These are phyloP conservation scores for Penicillium sp. DNA, from an alignment of 2,329 filamentous ascomycete species.

Conservation along the genomic window DNA sequence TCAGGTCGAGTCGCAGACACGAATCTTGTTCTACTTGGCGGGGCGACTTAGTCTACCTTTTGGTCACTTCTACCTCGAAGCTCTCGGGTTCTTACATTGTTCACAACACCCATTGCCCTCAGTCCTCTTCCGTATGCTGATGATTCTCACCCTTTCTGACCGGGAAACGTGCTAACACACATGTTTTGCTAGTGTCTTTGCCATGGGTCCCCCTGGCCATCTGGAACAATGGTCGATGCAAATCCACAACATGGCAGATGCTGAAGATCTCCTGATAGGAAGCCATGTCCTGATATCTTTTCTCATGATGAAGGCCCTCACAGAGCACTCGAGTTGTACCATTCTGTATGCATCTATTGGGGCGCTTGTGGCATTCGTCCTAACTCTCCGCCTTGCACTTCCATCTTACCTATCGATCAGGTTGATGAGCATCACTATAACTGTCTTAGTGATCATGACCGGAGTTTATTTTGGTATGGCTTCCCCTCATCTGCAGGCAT, in stretches of 20 bases:
- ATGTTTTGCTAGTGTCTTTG: conserved; percentile 40
- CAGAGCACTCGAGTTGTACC: conserved; percentile 59
- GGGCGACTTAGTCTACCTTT: too few species aligned
- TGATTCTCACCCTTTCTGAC: neutral
- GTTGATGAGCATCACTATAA: conserved; percentile 63
- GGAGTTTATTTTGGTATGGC: conserved; percentile 53
- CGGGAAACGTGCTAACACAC: neutral
- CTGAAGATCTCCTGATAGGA: conserved; percentile 60
- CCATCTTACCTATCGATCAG: conserved; percentile 59
- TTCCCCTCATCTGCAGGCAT: conserved; percentile 26
- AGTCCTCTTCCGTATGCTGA: conserved; percentile 49
- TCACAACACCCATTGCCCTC: conserved; percentile 50
- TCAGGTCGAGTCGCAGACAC: too few species aligned
- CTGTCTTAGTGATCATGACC: conserved; percentile 65
- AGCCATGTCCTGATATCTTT: conserved; percentile 68
- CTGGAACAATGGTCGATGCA: conserved; percentile 56
- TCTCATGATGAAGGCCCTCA: conserved; percentile 65
- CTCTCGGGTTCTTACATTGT: conserved; percentile 49
- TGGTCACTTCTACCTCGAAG: too few species aligned
- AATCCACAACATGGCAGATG: conserved; percentile 67
- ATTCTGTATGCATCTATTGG: conserved; percentile 60
- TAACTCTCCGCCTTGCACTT: conserved; percentile 60
- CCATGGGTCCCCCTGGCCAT: conserved; percentile 55
- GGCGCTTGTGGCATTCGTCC: conserved; percentile 55
- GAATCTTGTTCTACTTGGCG: too few species aligned